Base-by-base conservation (phyloP, 2,329 filamentous ascomycete genomes). In the Trichoderma gracile region DNA sequence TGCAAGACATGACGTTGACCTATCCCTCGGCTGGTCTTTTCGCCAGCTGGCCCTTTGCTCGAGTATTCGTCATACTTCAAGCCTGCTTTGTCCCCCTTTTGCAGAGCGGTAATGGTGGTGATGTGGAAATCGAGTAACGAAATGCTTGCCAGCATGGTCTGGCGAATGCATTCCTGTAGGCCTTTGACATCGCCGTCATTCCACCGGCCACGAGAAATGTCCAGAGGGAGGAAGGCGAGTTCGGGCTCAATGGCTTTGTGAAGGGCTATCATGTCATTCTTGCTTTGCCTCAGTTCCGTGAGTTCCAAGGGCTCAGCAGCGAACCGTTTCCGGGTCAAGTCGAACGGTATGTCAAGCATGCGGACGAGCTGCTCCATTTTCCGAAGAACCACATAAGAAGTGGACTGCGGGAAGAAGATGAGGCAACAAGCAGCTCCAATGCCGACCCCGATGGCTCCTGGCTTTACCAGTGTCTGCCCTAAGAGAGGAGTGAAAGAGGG, bases 401-500 rank as follows among this genome's bases (percentile, higher is more conserved):
- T 81, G 0, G 82, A 84, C 46, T 78, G 77, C 0, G 82, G 82
- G 61, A 84, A 83, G 50, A 84, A 73, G 3, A 84, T 63, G 1
- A 84, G 57, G 5, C 76, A 78, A 50, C 77, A 80, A 3, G 73
- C 77, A 2, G 79, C 61, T 0, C 81, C 82, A 0, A 84, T 69
- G 0, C 78, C 82, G 7, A 80, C 73, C 0, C 79, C 81, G 19
- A 80, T 76, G 0, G 78, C 79, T 1, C 77, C 78, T 0, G 82
- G 82, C 46, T 80, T 78, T 3, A 83, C 73, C 21, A 83, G 66
- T 0, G 75, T 47, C 5, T 73, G 68, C 0, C 78, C 75, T 3
- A 84, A 59, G 0, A 68, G 78, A 4, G 76, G 77, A 4, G 70
- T 72, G 65, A 80, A 83, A 0, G 71, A 72, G 1, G 79, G 76